These are phyloP conservation scores for Fraxinus pennsylvanica DNA, from an alignment of 257 asterid species.

Conservation along the genomic window DNA sequence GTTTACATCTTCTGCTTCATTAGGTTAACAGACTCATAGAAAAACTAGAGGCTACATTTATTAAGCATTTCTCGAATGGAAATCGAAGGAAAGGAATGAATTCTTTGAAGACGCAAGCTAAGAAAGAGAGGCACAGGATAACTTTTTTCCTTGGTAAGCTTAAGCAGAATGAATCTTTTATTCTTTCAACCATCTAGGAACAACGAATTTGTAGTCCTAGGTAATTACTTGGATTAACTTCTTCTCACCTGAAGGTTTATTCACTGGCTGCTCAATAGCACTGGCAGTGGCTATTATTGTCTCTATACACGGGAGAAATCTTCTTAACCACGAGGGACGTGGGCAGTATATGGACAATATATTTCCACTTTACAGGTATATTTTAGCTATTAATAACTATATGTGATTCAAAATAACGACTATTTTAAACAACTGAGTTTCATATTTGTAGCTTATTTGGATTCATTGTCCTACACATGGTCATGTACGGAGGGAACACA, in stretches of 20 bases:
- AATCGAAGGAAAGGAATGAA: conserved; percentile 73
- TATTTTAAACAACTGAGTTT: background rate
- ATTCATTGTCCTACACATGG: conserved; percentile 71
- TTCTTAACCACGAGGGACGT: conserved; percentile 45
- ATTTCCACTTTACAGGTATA: conserved; percentile 83
- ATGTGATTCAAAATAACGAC: background rate
- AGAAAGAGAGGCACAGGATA: conserved; percentile 64
- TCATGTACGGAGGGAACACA: conserved; percentile 58
- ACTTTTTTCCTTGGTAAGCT: conserved; percentile 73
- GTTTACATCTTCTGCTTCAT: background rate
- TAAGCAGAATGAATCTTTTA: background rate
- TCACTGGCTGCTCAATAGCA: conserved; percentile 73
- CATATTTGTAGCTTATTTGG: conserved; percentile 56
- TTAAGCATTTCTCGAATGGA: conserved; percentile 80
- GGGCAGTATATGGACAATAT: conserved; percentile 59
- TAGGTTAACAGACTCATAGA: conserved; percentile 61
- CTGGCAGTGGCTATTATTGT: conserved; percentile 48
- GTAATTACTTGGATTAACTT: background rate
- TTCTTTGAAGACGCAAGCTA: conserved; percentile 53
- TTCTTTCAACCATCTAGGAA: conserved; percentile 1
- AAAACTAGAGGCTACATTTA: conserved; percentile 59
- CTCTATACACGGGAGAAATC: conserved; percentile 48
- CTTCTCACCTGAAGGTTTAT: conserved; percentile 50
- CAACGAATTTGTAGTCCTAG: background rate
- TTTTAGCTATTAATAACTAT: background rate